These are phyloP conservation scores for Penicillium oxalicum DNA, from an alignment of 2,329 filamentous ascomycete species.

Conservation along the genomic window DNA sequence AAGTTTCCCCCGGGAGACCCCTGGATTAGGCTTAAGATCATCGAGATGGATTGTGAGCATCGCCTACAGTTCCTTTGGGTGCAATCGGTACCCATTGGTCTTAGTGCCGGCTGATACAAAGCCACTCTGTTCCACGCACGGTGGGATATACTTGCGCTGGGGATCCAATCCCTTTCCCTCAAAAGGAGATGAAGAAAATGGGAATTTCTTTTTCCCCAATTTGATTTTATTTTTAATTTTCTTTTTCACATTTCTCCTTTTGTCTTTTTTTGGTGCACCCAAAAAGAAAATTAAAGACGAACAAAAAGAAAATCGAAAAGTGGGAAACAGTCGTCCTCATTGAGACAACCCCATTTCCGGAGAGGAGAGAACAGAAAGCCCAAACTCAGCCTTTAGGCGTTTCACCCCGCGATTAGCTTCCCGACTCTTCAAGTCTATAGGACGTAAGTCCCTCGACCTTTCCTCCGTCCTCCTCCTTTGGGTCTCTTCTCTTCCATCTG, in stretches of 20 bases:
- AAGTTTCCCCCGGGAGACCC: conserved; percentile 15
- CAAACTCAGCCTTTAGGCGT: conserved; percentile 24
- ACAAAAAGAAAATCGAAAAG: conserved; percentile 4
- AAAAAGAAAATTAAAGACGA: not conserved
- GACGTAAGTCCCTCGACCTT: conserved; percentile 16
- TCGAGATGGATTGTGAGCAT: conserved; percentile 15
- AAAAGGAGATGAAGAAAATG: too few species aligned
- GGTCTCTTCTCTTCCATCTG: conserved; percentile 7
- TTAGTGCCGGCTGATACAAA: conserved; percentile 22
- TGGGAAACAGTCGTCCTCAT: not conserved
- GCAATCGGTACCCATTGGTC: conserved; percentile 22
- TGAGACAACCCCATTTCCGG: too few species aligned
- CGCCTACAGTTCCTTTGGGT: conserved; percentile 20
- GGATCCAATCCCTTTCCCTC: too few species aligned
- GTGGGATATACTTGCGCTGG: conserved; percentile 10
- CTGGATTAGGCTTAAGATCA: conserved; percentile 17
- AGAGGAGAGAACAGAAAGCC: conserved; percentile 12
- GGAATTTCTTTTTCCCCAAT: too few species aligned
- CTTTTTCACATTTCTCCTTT: too few species aligned
- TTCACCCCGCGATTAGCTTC: conserved; percentile 36
- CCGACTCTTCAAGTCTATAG: conserved; percentile 20
- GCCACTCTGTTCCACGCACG: conserved; percentile 23
- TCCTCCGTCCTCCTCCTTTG: conserved; percentile 10
- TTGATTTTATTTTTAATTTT: too few species aligned
- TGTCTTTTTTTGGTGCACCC: too few species aligned